These are phyloP conservation scores for Mycena haematopus DNA, from an alignment of 768 basidiomycete species.

Conservation along the genomic window DNA sequence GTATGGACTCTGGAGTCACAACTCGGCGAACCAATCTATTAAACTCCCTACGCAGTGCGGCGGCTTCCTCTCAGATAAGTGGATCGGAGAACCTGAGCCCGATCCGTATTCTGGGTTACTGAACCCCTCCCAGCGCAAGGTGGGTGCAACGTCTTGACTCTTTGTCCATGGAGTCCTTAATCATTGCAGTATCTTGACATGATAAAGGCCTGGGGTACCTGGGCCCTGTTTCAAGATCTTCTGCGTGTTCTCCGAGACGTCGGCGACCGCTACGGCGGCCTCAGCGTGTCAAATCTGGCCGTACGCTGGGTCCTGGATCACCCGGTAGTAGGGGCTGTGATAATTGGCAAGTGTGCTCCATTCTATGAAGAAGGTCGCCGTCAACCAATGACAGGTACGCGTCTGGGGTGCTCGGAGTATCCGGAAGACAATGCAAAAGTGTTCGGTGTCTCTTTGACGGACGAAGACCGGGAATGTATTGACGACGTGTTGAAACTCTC, in stretches of 20 bases:
- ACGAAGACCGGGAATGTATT: constrained; percentile 63
- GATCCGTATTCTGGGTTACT: constrained; percentile 69
- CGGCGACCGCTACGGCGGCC: constrained; percentile 68
- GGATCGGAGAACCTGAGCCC: constrained; percentile 71
- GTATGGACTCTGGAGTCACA: constrained; percentile 55
- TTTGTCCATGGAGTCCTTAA: background rate
- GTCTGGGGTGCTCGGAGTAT: constrained; percentile 79
- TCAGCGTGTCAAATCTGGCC: constrained; percentile 79
- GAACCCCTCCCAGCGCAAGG: constrained; percentile 86
- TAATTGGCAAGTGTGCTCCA: constrained; percentile 61
- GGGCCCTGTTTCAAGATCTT: constrained; percentile 76
- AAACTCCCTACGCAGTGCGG: constrained; percentile 63
- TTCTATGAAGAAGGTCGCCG: constrained; percentile 4
- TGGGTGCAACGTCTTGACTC: constrained; percentile 38
- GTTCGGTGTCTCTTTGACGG: constrained; percentile 61
- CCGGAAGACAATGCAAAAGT: constrained; percentile 68
- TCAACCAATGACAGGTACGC: constrained; percentile 54
- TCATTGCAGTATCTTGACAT: constrained; percentile 78
- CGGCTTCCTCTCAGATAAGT: constrained; percentile 79
- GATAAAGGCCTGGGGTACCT: constrained; percentile 81
- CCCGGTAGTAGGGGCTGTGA: constrained; percentile 75
- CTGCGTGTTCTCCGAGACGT: constrained; percentile 64
- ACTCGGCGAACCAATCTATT: background rate
- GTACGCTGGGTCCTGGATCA: constrained; percentile 87
- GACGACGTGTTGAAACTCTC: constrained; percentile 66